Evolutionary conservation across 2,329 filamentous ascomycete species (phyloP).

Genomic region (Alternaria arborescens): DNA sequence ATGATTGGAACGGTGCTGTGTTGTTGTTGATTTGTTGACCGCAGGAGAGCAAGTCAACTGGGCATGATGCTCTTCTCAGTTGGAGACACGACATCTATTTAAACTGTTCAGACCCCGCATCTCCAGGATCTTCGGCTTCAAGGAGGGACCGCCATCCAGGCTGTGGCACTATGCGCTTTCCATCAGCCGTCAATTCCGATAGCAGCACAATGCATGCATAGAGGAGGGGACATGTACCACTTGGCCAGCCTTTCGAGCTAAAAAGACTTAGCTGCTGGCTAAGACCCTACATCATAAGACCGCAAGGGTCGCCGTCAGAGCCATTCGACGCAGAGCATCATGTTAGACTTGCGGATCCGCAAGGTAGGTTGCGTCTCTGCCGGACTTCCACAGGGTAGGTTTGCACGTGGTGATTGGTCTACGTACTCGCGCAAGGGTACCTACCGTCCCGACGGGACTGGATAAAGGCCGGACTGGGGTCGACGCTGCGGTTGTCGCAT

Average conservation of each 20-base stretch:
- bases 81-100: conserved; percentile 33
- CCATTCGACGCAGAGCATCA: conserved; percentile 14
- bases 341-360: conserved; percentile 45
- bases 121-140: conserved; percentile 29
- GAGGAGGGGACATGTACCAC: conserved; percentile 38
- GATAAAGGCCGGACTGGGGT: conserved; percentile 31
- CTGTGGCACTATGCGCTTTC: conserved; percentile 21
- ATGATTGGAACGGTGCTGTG: conserved; percentile 5
- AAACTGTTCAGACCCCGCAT: conserved; percentile 46
- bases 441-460: conserved; percentile 31
- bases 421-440: conserved; percentile 18
- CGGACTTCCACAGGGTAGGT: conserved; percentile 17
- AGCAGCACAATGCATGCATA: conserved; percentile 31
- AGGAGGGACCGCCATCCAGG: conserved; percentile 34
- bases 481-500: conserved; percentile 27
- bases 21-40: conserved; percentile 23
- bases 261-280: conserved; percentile 19
- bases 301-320: conserved; percentile 14
- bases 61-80: conserved; percentile 23
- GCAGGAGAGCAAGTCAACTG: conserved; percentile 45
- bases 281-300: conserved; percentile 19
- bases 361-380: conserved; percentile 23
- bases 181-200: conserved; percentile 24
- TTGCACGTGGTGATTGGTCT: conserved; percentile 35
- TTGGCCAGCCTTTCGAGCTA: conserved; percentile 17